Evolutionary conservation across 1,139 yeast species (phyloP), one percentile per base, ranked within the genome.

Genomic region (Geotrichum citri-aurantii): DNA sequence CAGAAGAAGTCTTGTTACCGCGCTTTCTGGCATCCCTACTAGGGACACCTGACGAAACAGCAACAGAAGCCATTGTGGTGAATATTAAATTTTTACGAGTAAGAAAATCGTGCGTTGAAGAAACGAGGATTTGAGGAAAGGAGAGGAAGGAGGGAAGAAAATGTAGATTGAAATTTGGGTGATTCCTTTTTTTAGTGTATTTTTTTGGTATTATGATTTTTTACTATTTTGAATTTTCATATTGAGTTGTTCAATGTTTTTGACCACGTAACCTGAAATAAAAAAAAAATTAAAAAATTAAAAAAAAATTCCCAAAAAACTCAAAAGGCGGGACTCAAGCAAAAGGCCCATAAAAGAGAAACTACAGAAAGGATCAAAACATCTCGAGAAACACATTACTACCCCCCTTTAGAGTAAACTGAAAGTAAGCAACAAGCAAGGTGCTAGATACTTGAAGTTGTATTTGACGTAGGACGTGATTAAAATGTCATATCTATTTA

Each of bases 11-110:
- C 12, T 54, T 57, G n/a, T 48, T 19, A 33, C 37, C 42, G 21
- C 62, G 55, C 49, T 60, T 60, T 51, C 62, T 54, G 29, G 53
- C 42, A 24, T 60, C 62, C 33, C 60, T 57, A 31, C 53, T 27
- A 21, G 62, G 57, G 23, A 60, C 56, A 44, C 62, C 56, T 11
- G 62, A 57, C 3, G 62, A 57, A 12, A 57, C 59, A 49, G 57
- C 61, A 46, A 57, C 58, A 29, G 62, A 50, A 12, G 62, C 62
- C 62, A 60, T 60, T 52, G 40, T 57, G 49, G 31, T 31, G 21
- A 33, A n/a, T n/a, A n/a, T n/a, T n/a, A n/a, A n/a, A n/a, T 21
- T 42, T 46, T 4, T n/a, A n/a, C 8, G 17, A n/a, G 44, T 14
- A 19, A 17, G 44, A 19, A 19, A 14, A 26, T 50, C 23, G 42